Evolutionary conservation across 371 early-diverging fungal genomes (phyloP), one percentile per base, ranked within the genome.

Genomic region (Mucor indicus): DNA sequence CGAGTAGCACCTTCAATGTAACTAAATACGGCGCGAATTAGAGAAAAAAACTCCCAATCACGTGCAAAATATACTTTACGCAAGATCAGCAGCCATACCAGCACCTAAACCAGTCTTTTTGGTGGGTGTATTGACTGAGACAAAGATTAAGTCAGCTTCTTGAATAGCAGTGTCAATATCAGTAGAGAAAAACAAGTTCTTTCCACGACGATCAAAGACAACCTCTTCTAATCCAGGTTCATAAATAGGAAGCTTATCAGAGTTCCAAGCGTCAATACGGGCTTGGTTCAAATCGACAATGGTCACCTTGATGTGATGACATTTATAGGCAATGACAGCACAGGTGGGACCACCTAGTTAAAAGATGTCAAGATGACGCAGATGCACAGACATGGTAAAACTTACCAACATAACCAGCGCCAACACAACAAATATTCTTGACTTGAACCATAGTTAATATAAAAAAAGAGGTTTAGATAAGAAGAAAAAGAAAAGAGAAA

Each of bases 341-440:
- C 91, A 90, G 3, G 94, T 95, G n/a, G 97, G 94, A 38, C 95
- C 97, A 60, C 95, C 95, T 90, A 52, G 23, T 11, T 17, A 30
- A 15, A 22, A 37, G 12, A 16, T 21, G 17, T 13, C 29, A 29
- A 17, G 32, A 20, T 51, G 21, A 30, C 19, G 29, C n/a, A 22
- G 3, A 24, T 30, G 25, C 25, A 21, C 24, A 17, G 24, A 33
- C 7, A 42, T 31, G 17, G 12, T 11, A 44, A n/a, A n/a, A 66
- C 80, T 56, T 75, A 87, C 91, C 93, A 48, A 96, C 94, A 73
- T 96, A 96, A 47, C 96, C 96, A 56, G 96, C 96, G 59, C 96
- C 96, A 61, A 96, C 87, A 66, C 93, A 96, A 72, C 88, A 86
- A 32, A 84, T 79, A 60, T 75, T 79, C 68, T 76, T 80, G 49